Conservation (phyloP, 2,329 filamentous ascomycete genomes). For the Dactylonectria estremocensis region DNA sequence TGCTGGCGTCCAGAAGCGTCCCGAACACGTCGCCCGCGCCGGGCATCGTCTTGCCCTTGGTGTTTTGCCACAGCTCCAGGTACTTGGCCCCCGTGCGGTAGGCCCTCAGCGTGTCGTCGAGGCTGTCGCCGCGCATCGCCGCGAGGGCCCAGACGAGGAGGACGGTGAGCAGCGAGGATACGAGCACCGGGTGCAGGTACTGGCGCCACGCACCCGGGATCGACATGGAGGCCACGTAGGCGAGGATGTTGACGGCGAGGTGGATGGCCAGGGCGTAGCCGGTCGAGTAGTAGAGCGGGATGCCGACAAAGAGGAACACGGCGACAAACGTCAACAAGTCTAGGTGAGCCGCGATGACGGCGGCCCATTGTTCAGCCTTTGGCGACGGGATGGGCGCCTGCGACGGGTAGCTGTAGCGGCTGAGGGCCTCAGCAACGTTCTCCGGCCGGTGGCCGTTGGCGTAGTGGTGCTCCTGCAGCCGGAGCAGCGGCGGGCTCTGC, state of each 20-base stretch:
- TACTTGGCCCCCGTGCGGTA: slow-evolving; percentile 71
- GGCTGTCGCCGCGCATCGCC: slow-evolving; percentile 57
- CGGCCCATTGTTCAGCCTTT: slow-evolving; percentile 66
- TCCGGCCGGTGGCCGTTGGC: slow-evolving; percentile 36
- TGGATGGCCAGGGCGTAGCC: slow-evolving; percentile 68
- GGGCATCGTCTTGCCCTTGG: slow-evolving; percentile 51
- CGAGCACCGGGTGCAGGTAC: slow-evolving; percentile 71
- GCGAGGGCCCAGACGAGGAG: slow-evolving; percentile 69
- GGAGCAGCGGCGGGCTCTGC: slow-evolving; percentile 45
- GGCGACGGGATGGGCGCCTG: slow-evolving; percentile 62
- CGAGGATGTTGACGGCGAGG: slow-evolving; percentile 63
- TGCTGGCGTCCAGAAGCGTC: slow-evolving; percentile 70
- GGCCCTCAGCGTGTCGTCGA: slow-evolving; percentile 58
- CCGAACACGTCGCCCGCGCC: slow-evolving; percentile 72
- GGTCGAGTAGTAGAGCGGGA: slow-evolving; percentile 68
- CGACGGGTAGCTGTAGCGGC: slow-evolving; percentile 44
- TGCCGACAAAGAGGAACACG: slow-evolving; percentile 65
- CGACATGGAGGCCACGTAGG: slow-evolving; percentile 66
- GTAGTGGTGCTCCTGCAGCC: slow-evolving; percentile 50
- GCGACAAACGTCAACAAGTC: slow-evolving; percentile 62
- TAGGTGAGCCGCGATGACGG: slow-evolving; percentile 60
- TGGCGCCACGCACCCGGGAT: slow-evolving; percentile 65
- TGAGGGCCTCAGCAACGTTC: slow-evolving; percentile 41
- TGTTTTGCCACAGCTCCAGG: slow-evolving; percentile 63
- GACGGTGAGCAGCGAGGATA: slow-evolving; percentile 68